Evolutionary conservation across 2,329 filamentous ascomycete genomes (phyloP).

Genomic region (Trichoderma afroharzianum): DNA sequence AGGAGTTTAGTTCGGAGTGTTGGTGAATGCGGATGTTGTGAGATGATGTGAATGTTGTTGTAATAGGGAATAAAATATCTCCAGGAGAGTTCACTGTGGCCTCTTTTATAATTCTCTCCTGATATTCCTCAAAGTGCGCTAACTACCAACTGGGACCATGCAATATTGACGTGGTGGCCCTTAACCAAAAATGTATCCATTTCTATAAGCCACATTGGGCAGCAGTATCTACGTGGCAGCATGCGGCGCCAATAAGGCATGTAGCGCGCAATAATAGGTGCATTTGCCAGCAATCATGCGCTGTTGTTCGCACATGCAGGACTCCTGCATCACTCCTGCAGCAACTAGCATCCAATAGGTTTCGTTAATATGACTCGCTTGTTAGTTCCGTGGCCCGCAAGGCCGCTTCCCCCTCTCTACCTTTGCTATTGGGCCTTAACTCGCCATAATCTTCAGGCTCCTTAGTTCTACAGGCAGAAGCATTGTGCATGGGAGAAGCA

Average conservation of each 20-base stretch:
- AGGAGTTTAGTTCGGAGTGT: background rate
- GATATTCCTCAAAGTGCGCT: background rate
- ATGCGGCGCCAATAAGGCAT: conserved; percentile 4
- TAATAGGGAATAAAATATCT: background rate
- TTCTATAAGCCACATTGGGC: conserved; percentile 10
- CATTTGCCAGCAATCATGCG: conserved; percentile 12
- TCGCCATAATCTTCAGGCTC: background rate
- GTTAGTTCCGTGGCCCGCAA: conserved; percentile 2
- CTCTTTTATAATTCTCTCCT: background rate
- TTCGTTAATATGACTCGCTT: background rate
- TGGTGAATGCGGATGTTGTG: background rate
- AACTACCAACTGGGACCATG: background rate
- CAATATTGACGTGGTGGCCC: background rate
- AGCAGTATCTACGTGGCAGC: conserved; percentile 8
- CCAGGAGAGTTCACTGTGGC: background rate
- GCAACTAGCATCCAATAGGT: conserved; percentile 7
- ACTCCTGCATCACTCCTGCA: background rate
- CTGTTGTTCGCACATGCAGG: conserved; percentile 11
- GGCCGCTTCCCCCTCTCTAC: background rate
- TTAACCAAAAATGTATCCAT: conserved; percentile 1
- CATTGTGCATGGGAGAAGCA: background rate
- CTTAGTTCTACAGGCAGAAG: background rate
- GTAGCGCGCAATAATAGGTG: conserved; percentile 11
- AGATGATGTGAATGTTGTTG: background rate
- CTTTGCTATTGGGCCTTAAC: background rate